phyloP scores from a whole-genome alignment of 805 yeast species.

The Jamesozyma jinghongensis region DNA sequence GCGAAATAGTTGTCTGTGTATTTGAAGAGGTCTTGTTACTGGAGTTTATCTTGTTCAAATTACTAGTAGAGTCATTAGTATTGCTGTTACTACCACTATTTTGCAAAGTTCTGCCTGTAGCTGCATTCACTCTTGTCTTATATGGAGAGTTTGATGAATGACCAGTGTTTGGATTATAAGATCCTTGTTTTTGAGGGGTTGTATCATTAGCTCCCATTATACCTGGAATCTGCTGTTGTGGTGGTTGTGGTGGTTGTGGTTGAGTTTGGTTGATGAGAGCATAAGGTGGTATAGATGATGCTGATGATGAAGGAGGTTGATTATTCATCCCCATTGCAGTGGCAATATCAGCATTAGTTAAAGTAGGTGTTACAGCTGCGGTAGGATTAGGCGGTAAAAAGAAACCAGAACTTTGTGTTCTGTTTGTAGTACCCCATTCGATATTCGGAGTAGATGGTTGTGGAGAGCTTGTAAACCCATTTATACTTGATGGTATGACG shows the following conservation, averaged over 20 bases:
- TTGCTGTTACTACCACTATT: neutral
- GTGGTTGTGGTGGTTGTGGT: slow-evolving; percentile 1
- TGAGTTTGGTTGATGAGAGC: slow-evolving; percentile 8
- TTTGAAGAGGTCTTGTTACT: slow-evolving; percentile 4
- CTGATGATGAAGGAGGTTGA: slow-evolving; percentile 6
- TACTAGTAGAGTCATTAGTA: neutral
- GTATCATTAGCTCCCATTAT: slow-evolving; percentile 2
- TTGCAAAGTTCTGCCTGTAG: neutral
- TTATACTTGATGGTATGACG: slow-evolving; percentile 25
- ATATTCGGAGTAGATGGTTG: slow-evolving; percentile 27
- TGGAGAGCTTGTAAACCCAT: slow-evolving; percentile 20
- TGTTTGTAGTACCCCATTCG: slow-evolving; percentile 21
- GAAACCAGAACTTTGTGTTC: slow-evolving; percentile 12
- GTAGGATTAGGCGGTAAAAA: slow-evolving; percentile 5
- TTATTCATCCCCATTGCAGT: slow-evolving; percentile 3
- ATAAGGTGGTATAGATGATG: slow-evolving; percentile 14
- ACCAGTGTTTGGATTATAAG: neutral
- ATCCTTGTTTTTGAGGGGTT: slow-evolving; percentile 1
- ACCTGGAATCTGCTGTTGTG: neutral
- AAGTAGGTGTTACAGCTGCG: slow-evolving; percentile 7
- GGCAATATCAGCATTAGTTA: slow-evolving; percentile 12
- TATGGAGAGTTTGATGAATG: slow-evolving; percentile 3
- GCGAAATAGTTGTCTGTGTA: slow-evolving; percentile 24
- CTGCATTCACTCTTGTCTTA: slow-evolving; percentile 1
- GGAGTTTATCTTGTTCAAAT: neutral